These are phyloP conservation scores for Exsudoporus frostii DNA, from an alignment of 768 basidiomycete genomes.

Conservation along the genomic window DNA sequence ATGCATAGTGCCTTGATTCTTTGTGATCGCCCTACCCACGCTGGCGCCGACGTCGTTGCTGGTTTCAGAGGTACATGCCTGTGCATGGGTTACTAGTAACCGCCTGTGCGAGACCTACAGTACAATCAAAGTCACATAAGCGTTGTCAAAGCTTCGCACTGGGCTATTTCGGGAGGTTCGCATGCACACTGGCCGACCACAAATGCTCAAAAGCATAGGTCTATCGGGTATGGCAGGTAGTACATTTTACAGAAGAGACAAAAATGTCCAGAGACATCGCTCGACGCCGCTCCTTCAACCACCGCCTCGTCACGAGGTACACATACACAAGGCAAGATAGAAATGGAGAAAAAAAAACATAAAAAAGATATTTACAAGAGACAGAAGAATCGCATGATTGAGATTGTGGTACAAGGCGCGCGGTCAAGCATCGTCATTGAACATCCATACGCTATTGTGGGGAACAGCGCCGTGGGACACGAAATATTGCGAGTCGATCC, in stretches of 20 bases:
- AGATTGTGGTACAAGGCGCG: background rate
- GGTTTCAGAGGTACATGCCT: background rate
- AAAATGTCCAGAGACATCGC: slow-evolving; percentile 18
- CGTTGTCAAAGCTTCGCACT: background rate
- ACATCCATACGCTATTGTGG: slow-evolving; percentile 13
- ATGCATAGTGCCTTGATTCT: background rate
- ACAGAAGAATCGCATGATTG: slow-evolving; percentile 8
- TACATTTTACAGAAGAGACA: slow-evolving; percentile 22
- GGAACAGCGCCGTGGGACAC: slow-evolving; percentile 14
- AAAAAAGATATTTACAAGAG: slow-evolving; percentile 21
- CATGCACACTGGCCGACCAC: background rate
- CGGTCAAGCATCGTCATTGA: slow-evolving; percentile 14
- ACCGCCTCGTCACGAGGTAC: slow-evolving; percentile 18
- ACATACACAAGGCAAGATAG: slow-evolving; percentile 27
- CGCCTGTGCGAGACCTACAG: background rate
- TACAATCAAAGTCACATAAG: background rate
- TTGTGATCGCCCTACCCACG: slow-evolving; percentile 1
- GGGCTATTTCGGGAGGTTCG: no score
- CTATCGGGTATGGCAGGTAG: slow-evolving; percentile 27
- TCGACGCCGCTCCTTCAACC: slow-evolving; percentile 15
- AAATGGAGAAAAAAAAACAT: slow-evolving; percentile 1
- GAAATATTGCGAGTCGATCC: slow-evolving; percentile 11
- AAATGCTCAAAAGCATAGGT: slow-evolving; percentile 3
- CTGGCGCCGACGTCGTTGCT: background rate
- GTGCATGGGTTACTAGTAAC: background rate